These are phyloP conservation scores for Eucalyptus dawsonii DNA, from an alignment of 345 rosid genomes.

Conservation along the genomic window DNA sequence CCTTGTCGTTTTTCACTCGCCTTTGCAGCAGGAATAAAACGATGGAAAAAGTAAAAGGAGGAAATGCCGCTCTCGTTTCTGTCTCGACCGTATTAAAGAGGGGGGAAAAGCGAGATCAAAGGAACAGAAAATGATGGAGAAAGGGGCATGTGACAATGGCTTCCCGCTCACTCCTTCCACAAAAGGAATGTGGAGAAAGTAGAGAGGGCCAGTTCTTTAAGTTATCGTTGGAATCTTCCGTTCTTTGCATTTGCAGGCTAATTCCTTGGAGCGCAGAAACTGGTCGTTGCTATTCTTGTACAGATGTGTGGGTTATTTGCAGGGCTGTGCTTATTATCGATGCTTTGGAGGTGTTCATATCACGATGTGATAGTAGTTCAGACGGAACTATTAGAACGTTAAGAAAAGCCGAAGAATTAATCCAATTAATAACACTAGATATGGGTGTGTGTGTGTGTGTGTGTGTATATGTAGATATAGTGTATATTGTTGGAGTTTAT, in stretches of 20 bases:
- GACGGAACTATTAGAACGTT: background rate
- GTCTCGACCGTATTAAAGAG: background rate
- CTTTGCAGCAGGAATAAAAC: background rate
- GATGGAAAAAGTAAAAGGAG: background rate
- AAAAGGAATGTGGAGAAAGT: background rate
- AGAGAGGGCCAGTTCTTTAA: background rate
- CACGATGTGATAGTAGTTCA: background rate
- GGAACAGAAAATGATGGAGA: background rate
- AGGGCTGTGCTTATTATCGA: background rate
- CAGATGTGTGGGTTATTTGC: background rate
- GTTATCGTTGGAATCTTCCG: background rate
- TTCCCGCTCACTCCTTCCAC: background rate
- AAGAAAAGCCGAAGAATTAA: too few relatives aligned
- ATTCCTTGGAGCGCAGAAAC: background rate
- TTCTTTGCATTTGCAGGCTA: background rate
- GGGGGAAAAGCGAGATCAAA: background rate
- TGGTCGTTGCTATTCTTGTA: background rate
- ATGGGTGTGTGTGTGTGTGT: rapidly evolving
- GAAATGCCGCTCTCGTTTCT: background rate
- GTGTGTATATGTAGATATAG: background rate
- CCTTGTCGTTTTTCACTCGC: background rate
- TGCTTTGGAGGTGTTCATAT: background rate
- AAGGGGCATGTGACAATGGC: background rate
- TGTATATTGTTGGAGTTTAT: background rate
- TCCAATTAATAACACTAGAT: background rate